Evolutionary conservation across 2,329 filamentous ascomycete species (phyloP), one percentile per base, ranked within the genome.

Genomic region (Neophaeococcomyces aloes): DNA sequence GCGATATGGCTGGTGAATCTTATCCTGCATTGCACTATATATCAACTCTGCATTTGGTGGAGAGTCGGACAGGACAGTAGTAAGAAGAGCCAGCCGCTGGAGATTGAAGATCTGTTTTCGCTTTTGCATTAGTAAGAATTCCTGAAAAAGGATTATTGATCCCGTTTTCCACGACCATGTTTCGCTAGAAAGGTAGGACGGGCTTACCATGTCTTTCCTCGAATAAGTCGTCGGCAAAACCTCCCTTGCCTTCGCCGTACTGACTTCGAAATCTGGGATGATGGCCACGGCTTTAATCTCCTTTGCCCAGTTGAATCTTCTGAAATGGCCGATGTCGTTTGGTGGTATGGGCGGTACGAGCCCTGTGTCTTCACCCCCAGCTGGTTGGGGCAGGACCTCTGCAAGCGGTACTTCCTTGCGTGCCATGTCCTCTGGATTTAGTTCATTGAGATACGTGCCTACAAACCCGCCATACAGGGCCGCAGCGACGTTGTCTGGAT

Each of bases 11-110:
- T 98, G 91, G 68, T 98, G 91, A 48, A 98, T 79, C 66, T 88
- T 94, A 70, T 98, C 91, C 67, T 96, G 91, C 91, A 98, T 98
- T 36, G 88, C 89, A 37, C 93, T 79, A 68, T 93, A 93, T 62
- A 98, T 98, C 64, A 94, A 82, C 56, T 93, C 82, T 17, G 91
- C 82, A 59, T 95, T 83, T 1, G 88, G 89, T 7, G 91, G 89
- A 6, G 84, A 89, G 61, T 86, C 81, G 51, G 88, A 87, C 35
- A 98, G 74, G 1, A 88, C 88, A 8, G 87, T 86, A 25, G 89
- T 88, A 10, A 98, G 75, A 38, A 98, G 75, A 2, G 89, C 88
- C 62, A 94, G 86, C 53, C 91, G 78, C 67, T 96, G 91, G 56
- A 96, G 74, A 67, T 98, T 98, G 72, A 94, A 96, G 23, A 71